These are phyloP conservation scores for Citrus glauca DNA, from an alignment of 345 rosid genomes.

Conservation along the genomic window DNA sequence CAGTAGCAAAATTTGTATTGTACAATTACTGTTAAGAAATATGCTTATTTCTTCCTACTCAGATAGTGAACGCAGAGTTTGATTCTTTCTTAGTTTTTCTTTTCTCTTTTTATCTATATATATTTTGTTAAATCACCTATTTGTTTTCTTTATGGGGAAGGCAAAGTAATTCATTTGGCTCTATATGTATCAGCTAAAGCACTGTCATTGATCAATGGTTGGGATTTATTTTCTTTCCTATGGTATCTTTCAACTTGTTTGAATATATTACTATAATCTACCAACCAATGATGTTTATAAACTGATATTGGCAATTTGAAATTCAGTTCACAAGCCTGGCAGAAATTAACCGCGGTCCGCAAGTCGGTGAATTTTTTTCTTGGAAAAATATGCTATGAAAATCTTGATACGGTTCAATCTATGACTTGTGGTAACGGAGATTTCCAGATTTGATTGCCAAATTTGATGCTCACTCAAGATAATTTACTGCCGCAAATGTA, in stretches of 20 bases:
- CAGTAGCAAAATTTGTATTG: background rate
- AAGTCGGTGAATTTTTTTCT: background rate
- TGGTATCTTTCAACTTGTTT: background rate
- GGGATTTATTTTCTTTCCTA: background rate
- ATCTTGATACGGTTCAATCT: too few species aligned
- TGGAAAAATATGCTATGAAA: background rate
- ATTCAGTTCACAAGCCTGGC: background rate
- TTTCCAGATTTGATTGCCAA: too few species aligned
- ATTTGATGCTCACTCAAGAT: too few species aligned
- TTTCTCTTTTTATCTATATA: background rate
- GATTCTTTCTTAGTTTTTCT: background rate
- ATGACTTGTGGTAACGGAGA: too few species aligned
- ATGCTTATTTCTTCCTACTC: background rate
- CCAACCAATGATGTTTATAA: background rate
- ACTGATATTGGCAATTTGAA: background rate
- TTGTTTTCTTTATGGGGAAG: background rate
- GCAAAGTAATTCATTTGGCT: too few species aligned
- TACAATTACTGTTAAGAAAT: constrained; percentile 4
- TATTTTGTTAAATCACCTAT: background rate
- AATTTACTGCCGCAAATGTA: too few species aligned
- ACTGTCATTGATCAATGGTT: background rate
- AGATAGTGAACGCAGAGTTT: background rate
- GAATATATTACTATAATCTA: background rate
- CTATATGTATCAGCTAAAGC: background rate
- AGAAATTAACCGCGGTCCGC: background rate